Base-by-base conservation (phyloP, 2,329 filamentous ascomycete genomes). In the Epichloe typhina region DNA sequence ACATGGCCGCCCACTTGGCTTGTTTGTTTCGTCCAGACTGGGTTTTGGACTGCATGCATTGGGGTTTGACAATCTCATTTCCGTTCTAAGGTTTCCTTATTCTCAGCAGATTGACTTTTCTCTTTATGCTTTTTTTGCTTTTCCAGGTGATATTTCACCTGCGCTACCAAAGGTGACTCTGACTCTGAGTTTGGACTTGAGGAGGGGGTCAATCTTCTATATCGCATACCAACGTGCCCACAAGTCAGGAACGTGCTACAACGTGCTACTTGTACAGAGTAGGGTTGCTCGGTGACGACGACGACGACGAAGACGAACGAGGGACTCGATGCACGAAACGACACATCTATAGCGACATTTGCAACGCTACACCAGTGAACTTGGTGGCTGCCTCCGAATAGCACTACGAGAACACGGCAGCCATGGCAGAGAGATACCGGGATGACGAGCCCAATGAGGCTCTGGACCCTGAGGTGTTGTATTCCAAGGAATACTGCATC, bases 401-500 rank as follows among this genome's bases (percentile, higher is more conserved):
- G 13, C 31, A 21, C 9, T 8, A 26, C 40, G 37, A 4, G 31
- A n/a, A 2, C 2, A 9, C 19, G 23, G n/a, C 33, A 50, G 47
- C 12, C 54, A 79, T 79, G 75, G 69, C 70, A 52, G 72, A 75
- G 59, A 67, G 69, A 53, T 68, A 72, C 49, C 70, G 70, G 51
- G 71, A 75, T 23, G 65, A 70, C 46, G 70, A 74, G 44, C 58
- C 60, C 56, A 73, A 77, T 55, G 77, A 77, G 62, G 72, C 73
- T 37, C 76, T 69, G 38, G 91, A 97, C 69, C 93, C 93, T 3
- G 89, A 94, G 70, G 80, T 84, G 54, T 77, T 97, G 49, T 98
- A 96, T 69, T 94, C 88, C 55, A 96, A 95, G 70, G 87, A 93
- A 68, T 88, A 83, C 64, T 90, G 86, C 72, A 91, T 93, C 68